Percentiles rank a stretch among this genome's conserved stretches.
These are phyloP conservation scores for Lodderomyces jiufengensis DNA, from an alignment of 1,139 yeast genomes.

Conservation along the genomic window DNA sequence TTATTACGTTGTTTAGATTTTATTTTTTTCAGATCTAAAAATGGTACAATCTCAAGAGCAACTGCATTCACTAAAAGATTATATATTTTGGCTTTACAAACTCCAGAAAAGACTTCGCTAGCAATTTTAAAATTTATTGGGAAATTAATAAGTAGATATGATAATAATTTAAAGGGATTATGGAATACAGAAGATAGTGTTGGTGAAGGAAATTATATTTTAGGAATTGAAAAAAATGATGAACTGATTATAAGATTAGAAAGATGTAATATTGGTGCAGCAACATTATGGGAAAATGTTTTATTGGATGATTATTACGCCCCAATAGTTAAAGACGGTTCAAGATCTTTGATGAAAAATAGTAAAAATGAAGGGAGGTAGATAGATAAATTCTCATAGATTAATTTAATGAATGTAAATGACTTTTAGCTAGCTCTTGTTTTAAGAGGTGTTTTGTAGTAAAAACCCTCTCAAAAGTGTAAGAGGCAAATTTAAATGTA, in stretches of 20 bases:
- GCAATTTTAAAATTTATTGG: slow-evolving; percentile 77
- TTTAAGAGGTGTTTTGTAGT: too few relatives aligned
- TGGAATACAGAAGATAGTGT: slow-evolving; percentile 87
- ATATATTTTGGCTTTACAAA: slow-evolving; percentile 60
- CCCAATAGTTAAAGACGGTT: slow-evolving; percentile 62
- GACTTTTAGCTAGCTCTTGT: too few relatives aligned
- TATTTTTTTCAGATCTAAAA: slow-evolving; percentile 73
- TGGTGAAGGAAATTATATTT: slow-evolving; percentile 65
- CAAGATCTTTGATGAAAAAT: slow-evolving; percentile 42
- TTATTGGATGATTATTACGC: slow-evolving; percentile 78
- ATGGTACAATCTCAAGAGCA: slow-evolving; percentile 70
- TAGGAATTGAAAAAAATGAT: slow-evolving; percentile 55
- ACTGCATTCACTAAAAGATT: slow-evolving; percentile 81
- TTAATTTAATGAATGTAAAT: too few relatives aligned
- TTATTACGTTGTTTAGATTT: slow-evolving; percentile 73
- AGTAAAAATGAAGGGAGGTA: slow-evolving; percentile 20
- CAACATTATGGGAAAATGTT: slow-evolving; percentile 85
- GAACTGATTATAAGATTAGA: slow-evolving; percentile 53
- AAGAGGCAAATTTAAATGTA: too few relatives aligned
- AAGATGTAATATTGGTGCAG: slow-evolving; percentile 80
- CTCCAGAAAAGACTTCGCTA: slow-evolving; percentile 85
- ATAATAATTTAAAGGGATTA: slow-evolving; percentile 64
- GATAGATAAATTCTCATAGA: not conserved
- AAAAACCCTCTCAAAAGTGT: too few relatives aligned
- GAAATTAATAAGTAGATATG: slow-evolving; percentile 64